A percentile compares a stretch with the other conserved stretches of the same genome.
phyloP scores from a whole-genome alignment of 345 rosid genomes.

The Eucalyptus pauciflora region DNA sequence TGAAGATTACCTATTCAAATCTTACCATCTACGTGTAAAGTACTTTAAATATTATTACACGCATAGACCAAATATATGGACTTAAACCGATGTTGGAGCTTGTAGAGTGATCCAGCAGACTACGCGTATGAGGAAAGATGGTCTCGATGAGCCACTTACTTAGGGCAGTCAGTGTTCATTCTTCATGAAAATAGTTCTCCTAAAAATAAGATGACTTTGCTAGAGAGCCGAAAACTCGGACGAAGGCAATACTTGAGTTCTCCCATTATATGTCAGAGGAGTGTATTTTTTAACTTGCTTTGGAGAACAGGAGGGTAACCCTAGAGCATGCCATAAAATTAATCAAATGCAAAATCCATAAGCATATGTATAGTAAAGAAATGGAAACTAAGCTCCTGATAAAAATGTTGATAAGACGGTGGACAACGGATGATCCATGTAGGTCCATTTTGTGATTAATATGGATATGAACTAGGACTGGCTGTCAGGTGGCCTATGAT shows the following conservation, averaged over 20 bases:
- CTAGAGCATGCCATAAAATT: not conserved
- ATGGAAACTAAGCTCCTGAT: not conserved
- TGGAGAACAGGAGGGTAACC: not conserved
- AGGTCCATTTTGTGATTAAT: not conserved
- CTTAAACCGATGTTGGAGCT: not conserved
- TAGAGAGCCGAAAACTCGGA: not conserved
- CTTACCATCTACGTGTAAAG: not conserved
- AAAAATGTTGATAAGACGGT: not conserved
- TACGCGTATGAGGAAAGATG: not conserved
- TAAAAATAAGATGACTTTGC: not conserved
- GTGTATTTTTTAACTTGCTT: not conserved
- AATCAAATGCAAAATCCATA: not conserved
- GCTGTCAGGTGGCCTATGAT: not conserved
- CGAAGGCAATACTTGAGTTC: not conserved
- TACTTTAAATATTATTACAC: not conserved
- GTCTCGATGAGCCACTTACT: not conserved
- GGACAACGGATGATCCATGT: not conserved
- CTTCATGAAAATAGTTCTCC: not conserved
- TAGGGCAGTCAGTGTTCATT: not conserved
- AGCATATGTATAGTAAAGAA: not conserved
- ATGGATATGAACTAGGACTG: not conserved
- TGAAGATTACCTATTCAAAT: not conserved
- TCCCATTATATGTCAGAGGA: not conserved
- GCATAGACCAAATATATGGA: not conserved
- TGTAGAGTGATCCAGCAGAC: not conserved